Conservation (phyloP, 2,329 filamentous ascomycete species). For the Cladophialophora bantiana region DNA sequence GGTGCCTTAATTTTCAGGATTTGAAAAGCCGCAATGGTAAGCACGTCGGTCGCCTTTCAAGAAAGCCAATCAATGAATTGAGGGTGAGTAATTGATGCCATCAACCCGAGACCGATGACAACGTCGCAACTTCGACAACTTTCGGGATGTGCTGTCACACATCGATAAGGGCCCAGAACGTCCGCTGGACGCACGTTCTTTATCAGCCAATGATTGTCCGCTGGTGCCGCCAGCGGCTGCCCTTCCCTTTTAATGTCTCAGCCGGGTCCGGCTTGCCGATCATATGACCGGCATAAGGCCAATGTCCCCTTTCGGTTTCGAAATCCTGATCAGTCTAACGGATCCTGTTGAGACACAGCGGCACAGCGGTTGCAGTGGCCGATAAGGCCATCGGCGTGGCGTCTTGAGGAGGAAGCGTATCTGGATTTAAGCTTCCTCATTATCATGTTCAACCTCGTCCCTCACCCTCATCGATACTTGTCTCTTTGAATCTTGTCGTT, state of each 20-base stretch:
- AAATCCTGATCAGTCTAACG: slow-evolving; percentile 6
- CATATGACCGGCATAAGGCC: neutral
- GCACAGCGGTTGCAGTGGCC: neutral
- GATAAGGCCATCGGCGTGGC: neutral
- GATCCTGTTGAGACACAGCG: neutral
- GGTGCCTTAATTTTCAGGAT: neutral
- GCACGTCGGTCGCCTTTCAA: neutral
- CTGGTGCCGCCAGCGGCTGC: slow-evolving; percentile 3
- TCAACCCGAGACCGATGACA: slow-evolving; percentile 1
- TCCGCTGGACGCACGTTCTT: neutral
- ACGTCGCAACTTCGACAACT: neutral
- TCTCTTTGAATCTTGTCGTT: neutral
- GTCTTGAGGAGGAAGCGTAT: neutral
- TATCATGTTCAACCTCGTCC: neutral
- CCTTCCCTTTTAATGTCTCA: slow-evolving; percentile 2
- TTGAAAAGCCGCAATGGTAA: neutral
- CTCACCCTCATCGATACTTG: neutral
- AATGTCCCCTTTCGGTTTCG: slow-evolving; percentile 3
- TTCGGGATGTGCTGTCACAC: neutral
- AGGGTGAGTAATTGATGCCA: neutral
- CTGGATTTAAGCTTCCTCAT: slow-evolving; percentile 8
- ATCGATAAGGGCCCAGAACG: neutral
- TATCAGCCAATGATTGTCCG: slow-evolving; percentile 5
- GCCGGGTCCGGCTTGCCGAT: neutral
- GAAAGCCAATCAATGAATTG: neutral